These are phyloP conservation scores for Dothideomycetidae sp. DNA, from an alignment of 2,329 filamentous ascomycete species.

Conservation along the genomic window DNA sequence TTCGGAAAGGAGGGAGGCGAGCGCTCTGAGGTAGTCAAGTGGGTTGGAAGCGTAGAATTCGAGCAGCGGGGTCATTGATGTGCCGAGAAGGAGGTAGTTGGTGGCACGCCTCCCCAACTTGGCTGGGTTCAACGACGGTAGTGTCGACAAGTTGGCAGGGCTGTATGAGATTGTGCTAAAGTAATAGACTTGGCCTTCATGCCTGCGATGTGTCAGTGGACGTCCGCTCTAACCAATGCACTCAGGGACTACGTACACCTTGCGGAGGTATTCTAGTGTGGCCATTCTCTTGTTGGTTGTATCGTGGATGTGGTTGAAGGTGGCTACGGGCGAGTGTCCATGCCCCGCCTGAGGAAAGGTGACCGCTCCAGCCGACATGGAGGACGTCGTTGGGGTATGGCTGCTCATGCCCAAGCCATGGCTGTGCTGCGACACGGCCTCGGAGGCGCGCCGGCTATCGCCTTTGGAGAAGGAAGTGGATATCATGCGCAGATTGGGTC, in stretches of 20 bases:
- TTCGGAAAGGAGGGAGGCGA: constrained; percentile 74
- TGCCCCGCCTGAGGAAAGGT: constrained; percentile 18
- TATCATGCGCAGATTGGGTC: constrained; percentile 6
- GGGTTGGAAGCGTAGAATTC: constrained; percentile 72
- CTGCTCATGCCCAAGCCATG: neutral
- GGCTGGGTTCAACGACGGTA: constrained; percentile 73
- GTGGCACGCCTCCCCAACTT: constrained; percentile 82
- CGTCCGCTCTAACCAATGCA: no score
- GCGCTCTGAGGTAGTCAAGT: constrained; percentile 70
- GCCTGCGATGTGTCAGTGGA: constrained; percentile 40
- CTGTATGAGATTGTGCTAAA: constrained; percentile 95
- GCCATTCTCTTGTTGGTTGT: constrained; percentile 84
- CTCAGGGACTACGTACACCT: constrained; percentile 74
- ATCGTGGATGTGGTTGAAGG: constrained; percentile 63
- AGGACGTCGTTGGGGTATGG: neutral
- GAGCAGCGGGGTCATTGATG: constrained; percentile 78
- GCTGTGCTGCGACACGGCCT: neutral
- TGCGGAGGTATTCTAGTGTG: constrained; percentile 81
- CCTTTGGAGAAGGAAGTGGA: constrained; percentile 8
- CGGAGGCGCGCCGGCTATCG: neutral
- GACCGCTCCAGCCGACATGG: neutral
- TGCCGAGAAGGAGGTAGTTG: constrained; percentile 82
- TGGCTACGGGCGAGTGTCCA: constrained; percentile 37
- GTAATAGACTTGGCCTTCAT: constrained; percentile 92
- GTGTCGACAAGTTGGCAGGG: constrained; percentile 60